phyloP scores from a whole-genome alignment of 2,329 filamentous ascomycete species.

The Trichoderma sp. region DNA sequence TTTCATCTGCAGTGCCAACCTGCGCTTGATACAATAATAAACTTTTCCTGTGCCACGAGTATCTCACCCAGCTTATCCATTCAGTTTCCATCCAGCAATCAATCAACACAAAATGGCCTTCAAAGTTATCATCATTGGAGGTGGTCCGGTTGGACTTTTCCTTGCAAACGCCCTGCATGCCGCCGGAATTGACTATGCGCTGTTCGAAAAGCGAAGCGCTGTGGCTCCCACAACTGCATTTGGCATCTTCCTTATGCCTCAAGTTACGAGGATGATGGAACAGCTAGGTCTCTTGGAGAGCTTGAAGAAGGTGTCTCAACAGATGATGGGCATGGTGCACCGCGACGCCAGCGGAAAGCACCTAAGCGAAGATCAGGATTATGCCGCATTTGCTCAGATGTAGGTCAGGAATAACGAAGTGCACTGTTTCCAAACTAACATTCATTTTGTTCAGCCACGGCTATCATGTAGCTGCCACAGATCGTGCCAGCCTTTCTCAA shows the following conservation, averaged over 20 bases:
- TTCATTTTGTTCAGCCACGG: slow-evolving; percentile 34
- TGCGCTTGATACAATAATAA: too few relatives aligned
- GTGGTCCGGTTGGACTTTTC: slow-evolving; percentile 36
- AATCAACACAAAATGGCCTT: slow-evolving; percentile 15
- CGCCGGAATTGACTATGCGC: slow-evolving; percentile 44
- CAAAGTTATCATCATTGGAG: slow-evolving; percentile 37
- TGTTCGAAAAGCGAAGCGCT: slow-evolving; percentile 42
- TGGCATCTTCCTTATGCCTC: slow-evolving; percentile 40
- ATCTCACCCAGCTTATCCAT: neutral
- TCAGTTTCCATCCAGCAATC: neutral
- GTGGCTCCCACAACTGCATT: slow-evolving; percentile 39
- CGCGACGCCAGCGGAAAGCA: neutral
- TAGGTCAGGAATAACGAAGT: neutral
- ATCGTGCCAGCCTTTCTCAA: slow-evolving; percentile 42
- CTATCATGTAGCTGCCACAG: slow-evolving; percentile 37
- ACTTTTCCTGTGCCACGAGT: too few relatives aligned
- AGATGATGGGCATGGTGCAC: neutral
- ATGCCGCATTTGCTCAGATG: neutral
- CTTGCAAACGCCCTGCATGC: slow-evolving; percentile 35
- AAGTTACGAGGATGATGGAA: slow-evolving; percentile 37
- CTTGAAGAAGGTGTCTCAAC: neutral
- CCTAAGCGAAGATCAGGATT: neutral
- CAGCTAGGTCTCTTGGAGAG: slow-evolving; percentile 38
- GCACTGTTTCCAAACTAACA: neutral
- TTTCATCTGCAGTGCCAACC: too few relatives aligned